These are phyloP conservation scores for Debaryomyces robertsiae DNA, from an alignment of 1,139 yeast genomes.

Conservation along the genomic window DNA sequence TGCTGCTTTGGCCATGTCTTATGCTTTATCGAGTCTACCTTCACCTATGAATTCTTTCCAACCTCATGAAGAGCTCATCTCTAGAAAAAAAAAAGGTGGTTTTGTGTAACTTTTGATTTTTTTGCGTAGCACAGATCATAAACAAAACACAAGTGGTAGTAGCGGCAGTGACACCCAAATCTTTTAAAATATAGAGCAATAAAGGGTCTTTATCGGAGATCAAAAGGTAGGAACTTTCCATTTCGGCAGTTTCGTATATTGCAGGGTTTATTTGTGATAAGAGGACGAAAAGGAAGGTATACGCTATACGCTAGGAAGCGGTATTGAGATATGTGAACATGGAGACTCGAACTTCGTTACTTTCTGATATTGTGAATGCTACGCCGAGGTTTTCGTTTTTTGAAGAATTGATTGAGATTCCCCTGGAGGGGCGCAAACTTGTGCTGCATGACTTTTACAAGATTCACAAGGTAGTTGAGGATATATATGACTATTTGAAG, in stretches of 20 bases:
- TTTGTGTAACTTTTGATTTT: constrained; percentile 6
- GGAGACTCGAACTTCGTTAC: constrained; percentile 9
- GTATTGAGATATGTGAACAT: constrained; percentile 13
- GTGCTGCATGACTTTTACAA: constrained; percentile 36
- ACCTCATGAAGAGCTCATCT: constrained; percentile 3
- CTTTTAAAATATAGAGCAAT: no score
- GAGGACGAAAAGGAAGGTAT: no score
- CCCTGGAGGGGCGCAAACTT: constrained; percentile 21
- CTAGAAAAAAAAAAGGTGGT: constrained; percentile 5
- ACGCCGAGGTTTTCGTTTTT: constrained; percentile 36
- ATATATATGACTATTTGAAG: constrained; percentile 32
- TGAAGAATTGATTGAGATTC: constrained; percentile 32
- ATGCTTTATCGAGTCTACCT: no score
- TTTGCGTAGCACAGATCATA: constrained; percentile 10
- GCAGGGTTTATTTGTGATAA: no score
- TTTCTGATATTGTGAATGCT: constrained; percentile 21
- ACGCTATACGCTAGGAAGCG: no score
- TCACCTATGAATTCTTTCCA: no score
- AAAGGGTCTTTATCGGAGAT: no score
- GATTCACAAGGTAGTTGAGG: constrained; percentile 33
- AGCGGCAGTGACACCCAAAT: no score
- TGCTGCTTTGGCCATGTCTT: constrained; percentile 56
- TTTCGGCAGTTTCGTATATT: no score
- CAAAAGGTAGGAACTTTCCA: no score
- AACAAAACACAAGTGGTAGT: constrained; percentile 8